Conservation (phyloP, 495 filamentous ascomycete species). For the Tuber brumale region DNA sequence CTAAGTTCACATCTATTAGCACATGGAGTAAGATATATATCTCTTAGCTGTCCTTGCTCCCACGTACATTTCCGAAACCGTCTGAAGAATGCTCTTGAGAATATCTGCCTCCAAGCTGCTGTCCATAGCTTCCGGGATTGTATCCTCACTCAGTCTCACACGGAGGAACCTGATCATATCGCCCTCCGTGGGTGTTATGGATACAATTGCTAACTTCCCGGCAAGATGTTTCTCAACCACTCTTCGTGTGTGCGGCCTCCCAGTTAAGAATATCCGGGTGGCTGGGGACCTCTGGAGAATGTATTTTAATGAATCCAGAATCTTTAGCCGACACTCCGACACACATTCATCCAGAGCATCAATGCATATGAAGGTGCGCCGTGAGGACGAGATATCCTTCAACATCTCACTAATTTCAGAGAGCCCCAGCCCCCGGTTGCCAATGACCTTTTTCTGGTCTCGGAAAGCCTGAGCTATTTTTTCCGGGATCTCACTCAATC, state of each 20-base stretch:
- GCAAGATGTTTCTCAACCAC: not conserved
- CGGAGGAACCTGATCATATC: conserved; percentile 1
- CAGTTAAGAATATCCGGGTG: not conserved
- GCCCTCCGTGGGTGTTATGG: not conserved
- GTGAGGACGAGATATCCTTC: not conserved
- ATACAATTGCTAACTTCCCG: not conserved
- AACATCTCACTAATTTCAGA: not conserved
- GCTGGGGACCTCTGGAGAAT: not conserved
- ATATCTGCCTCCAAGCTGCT: not conserved
- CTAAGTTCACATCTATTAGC: not conserved
- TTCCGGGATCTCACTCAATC: not conserved
- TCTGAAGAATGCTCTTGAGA: not conserved
- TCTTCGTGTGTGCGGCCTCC: not conserved
- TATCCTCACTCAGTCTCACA: not conserved
- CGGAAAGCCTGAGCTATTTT: not conserved
- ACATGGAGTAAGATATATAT: not conserved
- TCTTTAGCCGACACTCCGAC: not conserved
- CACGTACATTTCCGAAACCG: not conserved
- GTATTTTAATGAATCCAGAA: not conserved
- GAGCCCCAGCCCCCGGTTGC: not conserved
- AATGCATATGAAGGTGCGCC: conserved; percentile 1
- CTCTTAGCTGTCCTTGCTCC: not conserved
- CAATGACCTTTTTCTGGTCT: not conserved
- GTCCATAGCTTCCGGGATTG: not conserved
- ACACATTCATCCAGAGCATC: conserved; percentile 5